A percentile compares a stretch with the other conserved stretches of the same genome.
These are phyloP conservation scores for Carex scoparia DNA, from an alignment of 176 grass and related monocot genomes.

Conservation along the genomic window DNA sequence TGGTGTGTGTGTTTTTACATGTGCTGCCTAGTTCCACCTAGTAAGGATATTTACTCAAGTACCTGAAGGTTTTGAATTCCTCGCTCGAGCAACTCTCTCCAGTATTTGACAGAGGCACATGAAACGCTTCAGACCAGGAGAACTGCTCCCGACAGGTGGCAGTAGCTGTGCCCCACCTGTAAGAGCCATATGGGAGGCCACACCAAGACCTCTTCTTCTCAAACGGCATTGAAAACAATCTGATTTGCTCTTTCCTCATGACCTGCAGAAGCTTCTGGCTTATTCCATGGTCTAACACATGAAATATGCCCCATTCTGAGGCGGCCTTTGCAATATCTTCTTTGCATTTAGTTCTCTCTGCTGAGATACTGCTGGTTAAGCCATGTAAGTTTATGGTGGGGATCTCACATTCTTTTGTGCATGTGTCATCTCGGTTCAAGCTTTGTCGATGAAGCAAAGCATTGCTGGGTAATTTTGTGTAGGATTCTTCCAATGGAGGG, in stretches of 20 bases:
- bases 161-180: conserved; percentile 24
- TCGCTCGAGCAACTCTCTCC: background rate
- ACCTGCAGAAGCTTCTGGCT: background rate
- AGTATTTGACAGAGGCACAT: conserved; percentile 22
- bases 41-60: background rate
- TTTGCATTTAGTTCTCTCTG: conserved; percentile 12
- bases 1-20: background rate
- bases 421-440: background rate
- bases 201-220: conserved; percentile 20
- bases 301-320: conserved; percentile 41
- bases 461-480: conserved; percentile 2
- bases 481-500: conserved; percentile 24
- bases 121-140: conserved; percentile 30
- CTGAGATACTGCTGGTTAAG: conserved; percentile 6
- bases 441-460: background rate
- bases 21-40: background rate
- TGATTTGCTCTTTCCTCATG: conserved; percentile 23
- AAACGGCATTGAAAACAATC: conserved; percentile 29
- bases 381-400: conserved; percentile 28
- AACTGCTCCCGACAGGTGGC: conserved; percentile 26
- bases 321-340: conserved; percentile 14
- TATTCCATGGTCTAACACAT: conserved; percentile 34
- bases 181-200: conserved; percentile 23
- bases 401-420: conserved; percentile 29
- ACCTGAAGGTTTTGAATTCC: conserved; percentile 25